Percentiles rank a stretch among this genome's conserved stretches.
phyloP scores from a whole-genome alignment of 768 basidiomycete species.

The Butyriboletus loyo region DNA sequence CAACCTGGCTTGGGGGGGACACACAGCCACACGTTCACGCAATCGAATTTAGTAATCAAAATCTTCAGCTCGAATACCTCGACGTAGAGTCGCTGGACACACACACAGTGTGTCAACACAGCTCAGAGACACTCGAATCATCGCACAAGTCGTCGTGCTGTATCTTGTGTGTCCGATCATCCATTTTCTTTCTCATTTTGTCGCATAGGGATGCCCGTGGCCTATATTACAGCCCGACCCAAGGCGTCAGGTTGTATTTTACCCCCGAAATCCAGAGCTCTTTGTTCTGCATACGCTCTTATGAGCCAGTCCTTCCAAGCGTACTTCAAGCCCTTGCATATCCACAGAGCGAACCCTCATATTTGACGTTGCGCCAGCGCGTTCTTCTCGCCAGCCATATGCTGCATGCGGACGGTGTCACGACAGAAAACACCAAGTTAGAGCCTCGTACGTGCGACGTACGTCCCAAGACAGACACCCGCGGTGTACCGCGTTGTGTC shows the following conservation, averaged over 20 bases:
- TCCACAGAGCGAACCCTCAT: not conserved
- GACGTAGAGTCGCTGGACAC: not conserved
- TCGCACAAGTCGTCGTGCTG: too few relatives aligned
- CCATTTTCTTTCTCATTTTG: not conserved
- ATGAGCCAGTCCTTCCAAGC: not conserved
- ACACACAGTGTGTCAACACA: too few relatives aligned
- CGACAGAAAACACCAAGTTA: not conserved
- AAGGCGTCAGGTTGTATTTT: not conserved
- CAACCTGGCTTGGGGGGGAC: not conserved
- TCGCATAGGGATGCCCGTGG: not conserved
- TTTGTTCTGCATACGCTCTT: not conserved
- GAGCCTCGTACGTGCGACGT: not conserved
- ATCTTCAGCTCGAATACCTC: too few relatives aligned
- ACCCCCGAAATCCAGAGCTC: not conserved
- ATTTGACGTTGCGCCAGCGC: not conserved
- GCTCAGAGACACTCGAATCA: not conserved
- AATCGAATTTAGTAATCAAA: slow-evolving; percentile 1
- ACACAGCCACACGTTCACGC: slow-evolving; percentile 16
- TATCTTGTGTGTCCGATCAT: too few relatives aligned
- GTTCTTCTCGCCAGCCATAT: not conserved
- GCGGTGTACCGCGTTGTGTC: not conserved
- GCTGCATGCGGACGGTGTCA: not conserved
- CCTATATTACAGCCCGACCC: too few relatives aligned
- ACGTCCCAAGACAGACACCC: not conserved
- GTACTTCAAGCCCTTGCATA: not conserved